Base-by-base conservation (phyloP, 2,329 filamentous ascomycete species). In the Cladophialophora immunda region DNA sequence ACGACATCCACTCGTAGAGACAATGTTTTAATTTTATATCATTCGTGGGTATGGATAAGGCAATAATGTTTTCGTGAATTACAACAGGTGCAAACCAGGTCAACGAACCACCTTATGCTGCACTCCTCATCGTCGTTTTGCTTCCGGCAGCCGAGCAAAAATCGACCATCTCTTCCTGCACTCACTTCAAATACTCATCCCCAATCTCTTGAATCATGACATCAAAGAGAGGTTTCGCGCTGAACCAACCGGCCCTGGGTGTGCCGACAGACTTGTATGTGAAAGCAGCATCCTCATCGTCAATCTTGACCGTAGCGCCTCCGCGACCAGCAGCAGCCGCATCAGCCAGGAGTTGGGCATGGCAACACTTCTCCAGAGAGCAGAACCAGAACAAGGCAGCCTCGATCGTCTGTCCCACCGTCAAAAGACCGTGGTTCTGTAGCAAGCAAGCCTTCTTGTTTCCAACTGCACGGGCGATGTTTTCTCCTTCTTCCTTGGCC, bases 161-260 rank as follows among this genome's bases (percentile, higher is more conserved):
- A 22, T 22, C 13, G 45, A 22, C 27, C 19, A 25, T 27, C 11
- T 15, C 19, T 25, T 13, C n/a, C 19, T 27, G n/a, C 19, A 6
- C 47, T 61, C 17, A 68, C 60, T 61, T 47, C 70, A 88, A 73
- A 53, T 88, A 88, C 11, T 85, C 84, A 1, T 85, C 85, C 25
- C 80, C 79, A 2, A 84, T 86, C 78, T 90, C 86, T 75, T 84
- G 84, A 73, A 89, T 85, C 68, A 90, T 86, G 47, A 92, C 78
- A 79, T 92, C 90, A 79, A 93, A 93, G 69, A 89, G 72, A 17
- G 90, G 90, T 79, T 89, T 89, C 5, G 88, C 90, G 72, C 84
- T 88, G 75, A 93, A 93, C 83, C 86, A 92, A 0, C 90, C 90
- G 0, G 87, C 88, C 36, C 76, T 74, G 17, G 85, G 82, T 0